A percentile compares a stretch with the other conserved stretches of the same genome.
Conservation (phyloP, 2,329 filamentous ascomycete species). For the Emergomyces pasteurianus region DNA sequence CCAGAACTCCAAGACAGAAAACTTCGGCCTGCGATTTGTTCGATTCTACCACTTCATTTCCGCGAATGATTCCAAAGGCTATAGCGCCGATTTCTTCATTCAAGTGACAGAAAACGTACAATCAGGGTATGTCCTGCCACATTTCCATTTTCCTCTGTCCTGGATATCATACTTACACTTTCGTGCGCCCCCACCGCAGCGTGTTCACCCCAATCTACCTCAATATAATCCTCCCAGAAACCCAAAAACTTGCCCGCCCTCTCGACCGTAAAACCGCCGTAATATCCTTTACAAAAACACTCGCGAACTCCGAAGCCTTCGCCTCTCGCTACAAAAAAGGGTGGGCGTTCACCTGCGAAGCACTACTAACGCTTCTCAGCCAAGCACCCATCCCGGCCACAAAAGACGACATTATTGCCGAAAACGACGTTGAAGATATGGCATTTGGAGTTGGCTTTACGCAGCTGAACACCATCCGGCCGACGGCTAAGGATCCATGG, state of each 20-base stretch:
- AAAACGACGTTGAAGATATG: constrained; percentile 88
- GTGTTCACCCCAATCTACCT: constrained; percentile 73
- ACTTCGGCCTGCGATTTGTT: constrained; percentile 74
- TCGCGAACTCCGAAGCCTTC: constrained; percentile 77
- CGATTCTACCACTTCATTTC: constrained; percentile 91
- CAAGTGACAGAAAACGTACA: constrained; percentile 72
- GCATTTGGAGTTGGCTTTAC: constrained; percentile 93
- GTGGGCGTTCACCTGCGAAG: constrained; percentile 81
- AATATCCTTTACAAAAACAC: constrained; percentile 81
- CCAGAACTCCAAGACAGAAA: constrained; percentile 65
- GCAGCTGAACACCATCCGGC: constrained; percentile 79
- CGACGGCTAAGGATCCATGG: constrained; percentile 64
- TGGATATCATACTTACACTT: background rate
- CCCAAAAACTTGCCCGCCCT: constrained; percentile 75
- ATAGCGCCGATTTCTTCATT: constrained; percentile 88
- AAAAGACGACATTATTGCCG: constrained; percentile 65
- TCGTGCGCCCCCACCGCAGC: background rate
- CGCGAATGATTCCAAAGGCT: constrained; percentile 64
- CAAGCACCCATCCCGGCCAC: constrained; percentile 67
- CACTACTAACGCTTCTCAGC: constrained; percentile 77
- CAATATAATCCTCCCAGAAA: constrained; percentile 74
- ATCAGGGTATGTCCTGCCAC: constrained; percentile 38
- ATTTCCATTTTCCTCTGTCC: background rate
- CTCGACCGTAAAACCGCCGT: constrained; percentile 89
- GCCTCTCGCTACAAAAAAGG: constrained; percentile 72